Evolutionary conservation across 75 land plant genomes (phyloP).

Genomic region (Selaginella moellendorffii): DNA sequence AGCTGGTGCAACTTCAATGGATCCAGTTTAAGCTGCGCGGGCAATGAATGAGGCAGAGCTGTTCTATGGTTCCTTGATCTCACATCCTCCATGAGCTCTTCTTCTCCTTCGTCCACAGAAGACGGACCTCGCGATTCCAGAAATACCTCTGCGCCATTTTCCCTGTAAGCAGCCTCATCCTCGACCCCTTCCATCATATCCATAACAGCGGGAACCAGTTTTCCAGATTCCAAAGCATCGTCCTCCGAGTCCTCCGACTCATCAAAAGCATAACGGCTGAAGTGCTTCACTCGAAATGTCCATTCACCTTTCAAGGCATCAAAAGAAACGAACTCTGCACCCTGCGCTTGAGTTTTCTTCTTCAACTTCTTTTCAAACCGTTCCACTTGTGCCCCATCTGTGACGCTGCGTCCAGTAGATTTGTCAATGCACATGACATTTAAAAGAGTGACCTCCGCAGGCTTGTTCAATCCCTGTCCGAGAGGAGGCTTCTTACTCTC

Average conservation of each 20-base stretch:
- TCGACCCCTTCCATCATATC: constrained; percentile 23
- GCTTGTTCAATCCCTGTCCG: constrained; percentile 87
- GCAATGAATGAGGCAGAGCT: constrained; percentile 78
- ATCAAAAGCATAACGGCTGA: constrained; percentile 46
- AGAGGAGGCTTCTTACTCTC: constrained; percentile 85
- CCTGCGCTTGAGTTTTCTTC: constrained; percentile 79
- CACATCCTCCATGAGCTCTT: not conserved
- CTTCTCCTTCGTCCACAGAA: not conserved
- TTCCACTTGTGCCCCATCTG: constrained; percentile 58
- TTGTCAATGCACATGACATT: constrained; percentile 74
- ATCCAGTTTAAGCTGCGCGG: constrained; percentile 82
- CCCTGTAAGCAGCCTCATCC: constrained; percentile 2
- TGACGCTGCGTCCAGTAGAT: constrained; percentile 55
- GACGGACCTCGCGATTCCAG: not conserved
- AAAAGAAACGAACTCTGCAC: constrained; percentile 78
- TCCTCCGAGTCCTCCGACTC: not conserved
- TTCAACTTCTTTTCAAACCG: constrained; percentile 73
- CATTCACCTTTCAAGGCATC: constrained; percentile 72
- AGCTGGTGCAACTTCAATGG: constrained; percentile 85
- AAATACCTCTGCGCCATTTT: not conserved
- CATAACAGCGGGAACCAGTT: not conserved
- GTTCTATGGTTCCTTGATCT: not conserved
- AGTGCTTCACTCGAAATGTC: constrained; percentile 82
- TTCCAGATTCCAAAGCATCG: not conserved
- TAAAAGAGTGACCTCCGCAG: constrained; percentile 79